Evolutionary conservation across 805 yeast genomes (phyloP), one percentile per base, ranked within the genome.

Genomic region (Candida sonorensis): DNA sequence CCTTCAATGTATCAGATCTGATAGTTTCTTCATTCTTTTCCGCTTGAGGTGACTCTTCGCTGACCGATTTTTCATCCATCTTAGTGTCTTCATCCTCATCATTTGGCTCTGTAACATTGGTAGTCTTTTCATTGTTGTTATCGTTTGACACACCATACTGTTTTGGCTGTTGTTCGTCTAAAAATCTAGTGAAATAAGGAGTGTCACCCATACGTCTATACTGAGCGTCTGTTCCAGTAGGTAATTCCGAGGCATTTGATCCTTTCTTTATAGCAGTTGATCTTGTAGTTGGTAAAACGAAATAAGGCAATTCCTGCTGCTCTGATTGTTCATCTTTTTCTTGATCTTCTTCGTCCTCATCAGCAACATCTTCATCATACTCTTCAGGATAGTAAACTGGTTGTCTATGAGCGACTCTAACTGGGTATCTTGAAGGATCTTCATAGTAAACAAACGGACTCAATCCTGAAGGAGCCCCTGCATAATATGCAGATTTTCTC

Each of bases 121-220:
- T 10, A 13, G n/a, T 11, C 12, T 22, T 13, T 22, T 22, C 12
- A 8, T 27, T 24, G 11, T 9, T 27, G 16, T 11, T 15, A 26
- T 27, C 29, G 7, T n/a, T 19, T 8, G n/a, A 15, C 10, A 17
- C 26, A 14, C 26, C 16, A 23, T 26, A 25, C 20, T 34, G 29
- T 14, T 30, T 12, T 16, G 38, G 40, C 18, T 27, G 35, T 14
- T 37, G 42, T 19, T 29, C 33, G 16, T 35, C 13, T 5, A 24
- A 31, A 14, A 25, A 29, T 30, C 47, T 37, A 4, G 47, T 27
- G 30, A 40, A 40, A 22, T 43, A 43, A 4, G 44, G 45, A 11
- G 43, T 40, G 20, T 40, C 42, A 13, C 36, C 42, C 10, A 38
- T 23, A 7, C 35, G 23, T 23, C 47, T 28, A 25, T 43, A 43